phyloP scores from a whole-genome alignment of 148 eudicot species.

The Vaccinium corymbosum region DNA sequence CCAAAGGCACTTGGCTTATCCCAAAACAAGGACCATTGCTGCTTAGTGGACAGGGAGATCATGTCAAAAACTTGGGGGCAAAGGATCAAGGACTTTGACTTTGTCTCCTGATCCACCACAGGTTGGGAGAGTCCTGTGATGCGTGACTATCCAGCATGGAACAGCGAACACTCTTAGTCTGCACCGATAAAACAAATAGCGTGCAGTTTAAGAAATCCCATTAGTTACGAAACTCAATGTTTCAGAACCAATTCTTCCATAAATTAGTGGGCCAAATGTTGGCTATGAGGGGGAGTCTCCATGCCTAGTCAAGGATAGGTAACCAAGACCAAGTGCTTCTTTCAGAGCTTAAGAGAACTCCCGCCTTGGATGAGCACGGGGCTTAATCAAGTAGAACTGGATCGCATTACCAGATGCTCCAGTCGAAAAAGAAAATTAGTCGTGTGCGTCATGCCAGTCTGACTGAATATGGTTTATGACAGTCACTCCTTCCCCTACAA shows the following conservation, averaged over 20 bases:
- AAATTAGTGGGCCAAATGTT: neutral
- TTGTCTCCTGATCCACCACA: neutral
- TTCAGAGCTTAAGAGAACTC: neutral
- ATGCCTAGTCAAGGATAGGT: neutral
- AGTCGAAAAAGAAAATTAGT: conserved; percentile 8
- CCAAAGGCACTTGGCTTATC: neutral
- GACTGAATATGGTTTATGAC: conserved; percentile 6
- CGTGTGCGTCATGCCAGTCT: neutral
- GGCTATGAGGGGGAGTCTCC: neutral
- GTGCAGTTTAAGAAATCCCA: neutral
- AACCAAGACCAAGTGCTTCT: neutral
- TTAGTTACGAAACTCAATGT: neutral
- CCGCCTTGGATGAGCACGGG: neutral
- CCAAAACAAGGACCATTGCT: neutral
- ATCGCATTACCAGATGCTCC: neutral
- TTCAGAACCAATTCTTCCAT: neutral
- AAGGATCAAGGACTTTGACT: neutral
- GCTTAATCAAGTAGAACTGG: neutral
- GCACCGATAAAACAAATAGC: neutral
- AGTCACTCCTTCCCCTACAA: conserved; percentile 10
- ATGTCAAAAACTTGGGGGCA: neutral
- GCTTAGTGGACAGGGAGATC: neutral
- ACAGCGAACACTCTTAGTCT: neutral
- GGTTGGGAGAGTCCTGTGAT: neutral
- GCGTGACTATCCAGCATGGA: neutral